These are phyloP conservation scores for Colletotrichum caudatum DNA, from an alignment of 2,329 filamentous ascomycete genomes.

Conservation along the genomic window DNA sequence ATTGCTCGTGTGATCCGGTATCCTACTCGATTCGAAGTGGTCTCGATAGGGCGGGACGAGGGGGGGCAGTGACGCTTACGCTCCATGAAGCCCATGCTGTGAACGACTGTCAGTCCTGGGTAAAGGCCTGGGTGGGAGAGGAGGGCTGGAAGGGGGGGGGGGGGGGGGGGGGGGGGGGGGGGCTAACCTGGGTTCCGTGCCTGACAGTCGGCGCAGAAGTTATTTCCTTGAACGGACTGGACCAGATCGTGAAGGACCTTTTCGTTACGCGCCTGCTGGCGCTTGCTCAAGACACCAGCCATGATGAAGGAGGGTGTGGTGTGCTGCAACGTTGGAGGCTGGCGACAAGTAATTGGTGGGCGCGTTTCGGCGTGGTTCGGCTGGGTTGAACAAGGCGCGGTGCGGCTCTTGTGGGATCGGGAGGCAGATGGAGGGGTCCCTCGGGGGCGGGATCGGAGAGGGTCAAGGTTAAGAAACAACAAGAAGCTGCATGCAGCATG, in stretches of 20 bases:
- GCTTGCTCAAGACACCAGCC: slow-evolving; percentile 86
- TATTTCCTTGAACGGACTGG: slow-evolving; percentile 85
- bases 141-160: not conserved
- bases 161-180: slow-evolving; percentile 21
- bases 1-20: slow-evolving; percentile 1
- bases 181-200: slow-evolving; percentile 86
- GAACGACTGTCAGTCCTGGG: slow-evolving; percentile 30
- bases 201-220: slow-evolving; percentile 92
- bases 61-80: slow-evolving; percentile 65
- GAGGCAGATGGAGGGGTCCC: slow-evolving; percentile 36
- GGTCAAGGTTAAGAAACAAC: slow-evolving; percentile 17
- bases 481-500: slow-evolving; percentile 21
- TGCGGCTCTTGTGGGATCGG: slow-evolving; percentile 11
- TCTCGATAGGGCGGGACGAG: slow-evolving; percentile 15
- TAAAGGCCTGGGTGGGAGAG: slow-evolving; percentile 16
- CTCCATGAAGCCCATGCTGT: slow-evolving; percentile 97
- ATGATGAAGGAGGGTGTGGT: slow-evolving; percentile 56
- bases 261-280: slow-evolving; percentile 98
- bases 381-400: slow-evolving; percentile 24
- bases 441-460: slow-evolving; percentile 22
- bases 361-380: slow-evolving; percentile 18
- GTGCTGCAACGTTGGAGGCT: slow-evolving; percentile 33
- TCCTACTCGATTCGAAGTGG: slow-evolving; percentile 2
- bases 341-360: slow-evolving; percentile 4
- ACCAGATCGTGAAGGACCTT: slow-evolving; percentile 90